These are phyloP conservation scores for Plasmopara halstedii DNA, from an alignment of 352 stramenopile species.

Conservation along the genomic window DNA sequence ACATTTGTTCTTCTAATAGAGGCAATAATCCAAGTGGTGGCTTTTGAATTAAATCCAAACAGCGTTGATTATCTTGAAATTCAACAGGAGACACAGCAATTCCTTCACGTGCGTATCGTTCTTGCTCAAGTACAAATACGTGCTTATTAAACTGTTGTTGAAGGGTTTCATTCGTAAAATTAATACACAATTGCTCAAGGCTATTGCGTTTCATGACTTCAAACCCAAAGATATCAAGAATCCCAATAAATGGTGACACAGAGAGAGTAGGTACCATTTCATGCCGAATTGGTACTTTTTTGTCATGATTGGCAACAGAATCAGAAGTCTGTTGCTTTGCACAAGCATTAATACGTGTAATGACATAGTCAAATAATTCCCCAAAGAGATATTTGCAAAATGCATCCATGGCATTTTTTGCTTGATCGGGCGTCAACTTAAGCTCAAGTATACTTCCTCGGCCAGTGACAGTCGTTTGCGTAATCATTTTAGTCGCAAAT, in stretches of 20 bases:
- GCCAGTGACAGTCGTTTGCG: slow-evolving; percentile 71
- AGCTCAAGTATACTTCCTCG: slow-evolving; percentile 70
- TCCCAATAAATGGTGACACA: slow-evolving; percentile 60
- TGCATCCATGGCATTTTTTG: slow-evolving; percentile 74
- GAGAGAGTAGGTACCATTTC: not conserved
- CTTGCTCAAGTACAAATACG: slow-evolving; percentile 78
- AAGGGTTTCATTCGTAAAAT: slow-evolving; percentile 88
- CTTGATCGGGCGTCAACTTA: slow-evolving; percentile 59
- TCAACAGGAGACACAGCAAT: slow-evolving; percentile 70
- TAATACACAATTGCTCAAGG: slow-evolving; percentile 88
- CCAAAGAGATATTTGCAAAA: slow-evolving; percentile 84
- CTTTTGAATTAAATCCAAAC: slow-evolving; percentile 78
- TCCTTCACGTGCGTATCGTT: slow-evolving; percentile 68
- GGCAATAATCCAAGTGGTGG: slow-evolving; percentile 68
- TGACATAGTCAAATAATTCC: slow-evolving; percentile 71
- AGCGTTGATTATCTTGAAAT: slow-evolving; percentile 79
- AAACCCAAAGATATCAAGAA: slow-evolving; percentile 90
- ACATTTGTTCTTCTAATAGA: slow-evolving; percentile 82
- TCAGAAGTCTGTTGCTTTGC: slow-evolving; percentile 59
- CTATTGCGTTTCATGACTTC: slow-evolving; percentile 86
- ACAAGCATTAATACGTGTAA: slow-evolving; percentile 65
- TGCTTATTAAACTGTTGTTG: slow-evolving; percentile 89
- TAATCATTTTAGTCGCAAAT: slow-evolving; percentile 77
- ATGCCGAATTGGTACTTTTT: slow-evolving; percentile 11
- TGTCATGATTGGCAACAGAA: too few species aligned